A percentile compares a stretch with the other conserved stretches of the same genome.
phyloP scores from a whole-genome alignment of 805 yeast genomes.

The Yueomyces sinensis region DNA sequence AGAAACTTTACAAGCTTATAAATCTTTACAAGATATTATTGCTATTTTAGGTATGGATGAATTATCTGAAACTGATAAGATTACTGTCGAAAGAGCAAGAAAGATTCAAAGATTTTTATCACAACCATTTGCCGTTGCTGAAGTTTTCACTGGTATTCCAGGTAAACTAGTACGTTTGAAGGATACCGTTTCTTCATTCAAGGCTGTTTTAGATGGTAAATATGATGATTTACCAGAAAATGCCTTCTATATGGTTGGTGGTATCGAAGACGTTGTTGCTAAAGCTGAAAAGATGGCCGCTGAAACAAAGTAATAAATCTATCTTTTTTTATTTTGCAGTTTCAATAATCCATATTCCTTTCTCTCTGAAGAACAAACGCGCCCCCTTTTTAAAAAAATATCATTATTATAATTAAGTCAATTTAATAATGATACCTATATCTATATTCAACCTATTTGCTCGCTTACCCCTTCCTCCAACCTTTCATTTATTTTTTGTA shows the following conservation, averaged over 20 bases:
- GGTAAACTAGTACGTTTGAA: slow-evolving; percentile 95
- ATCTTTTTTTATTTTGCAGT: neutral
- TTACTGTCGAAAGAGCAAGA: slow-evolving; percentile 99
- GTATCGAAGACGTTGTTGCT: slow-evolving; percentile 96
- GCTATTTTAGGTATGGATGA: slow-evolving; percentile 99
- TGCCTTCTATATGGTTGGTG: slow-evolving; percentile 99
- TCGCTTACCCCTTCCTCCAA: too few species aligned
- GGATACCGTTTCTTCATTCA: slow-evolving; percentile 91
- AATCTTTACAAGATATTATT: slow-evolving; percentile 99
- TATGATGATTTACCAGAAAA: slow-evolving; percentile 98
- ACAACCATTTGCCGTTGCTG: slow-evolving; percentile 99
- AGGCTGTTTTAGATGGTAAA: slow-evolving; percentile 95
- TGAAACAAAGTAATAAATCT: slow-evolving; percentile 35
- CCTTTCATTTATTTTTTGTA: too few species aligned
- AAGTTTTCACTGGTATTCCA: slow-evolving; percentile 99
- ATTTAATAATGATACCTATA: too few species aligned
- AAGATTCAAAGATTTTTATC: slow-evolving; percentile 99
- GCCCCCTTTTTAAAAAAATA: neutral
- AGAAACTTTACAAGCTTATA: slow-evolving; percentile 98
- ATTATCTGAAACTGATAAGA: slow-evolving; percentile 95
- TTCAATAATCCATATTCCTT: neutral
- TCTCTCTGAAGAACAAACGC: too few species aligned
- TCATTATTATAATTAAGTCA: neutral
- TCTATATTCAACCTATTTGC: too few species aligned
- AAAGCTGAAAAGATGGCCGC: slow-evolving; percentile 99